These are phyloP conservation scores for Tulasnella calospora DNA, from an alignment of 768 basidiomycete genomes.

Conservation along the genomic window DNA sequence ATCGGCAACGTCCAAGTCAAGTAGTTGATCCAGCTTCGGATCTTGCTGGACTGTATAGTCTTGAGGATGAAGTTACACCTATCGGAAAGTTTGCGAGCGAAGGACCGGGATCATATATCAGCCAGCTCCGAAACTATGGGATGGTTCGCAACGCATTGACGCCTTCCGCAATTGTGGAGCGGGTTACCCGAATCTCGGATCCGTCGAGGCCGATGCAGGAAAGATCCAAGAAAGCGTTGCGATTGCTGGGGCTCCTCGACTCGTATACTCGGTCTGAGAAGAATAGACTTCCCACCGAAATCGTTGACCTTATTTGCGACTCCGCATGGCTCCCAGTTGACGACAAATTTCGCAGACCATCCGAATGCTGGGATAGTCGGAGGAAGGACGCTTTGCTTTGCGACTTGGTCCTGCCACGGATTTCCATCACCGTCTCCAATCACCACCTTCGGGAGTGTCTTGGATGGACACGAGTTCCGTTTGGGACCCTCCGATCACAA, in stretches of 20 bases:
- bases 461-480: not conserved
- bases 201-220: not conserved
- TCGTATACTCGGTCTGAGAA: constrained; percentile 37
- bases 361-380: not conserved
- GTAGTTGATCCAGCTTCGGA: not conserved
- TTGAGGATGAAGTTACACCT: not conserved
- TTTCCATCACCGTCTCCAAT: not conserved
- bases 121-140: constrained; percentile 1
- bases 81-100: not conserved
- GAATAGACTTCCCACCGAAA: constrained; percentile 44
- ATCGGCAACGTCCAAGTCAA: not conserved
- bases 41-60: not conserved
- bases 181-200: not conserved
- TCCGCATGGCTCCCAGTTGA: not conserved
- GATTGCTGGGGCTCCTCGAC: not conserved
- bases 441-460: not conserved
- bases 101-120: constrained; percentile 2
- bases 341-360: not conserved
- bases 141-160: not conserved
- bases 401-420: not conserved
- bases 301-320: constrained; percentile 37
- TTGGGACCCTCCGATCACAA: not conserved
- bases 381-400: not conserved
- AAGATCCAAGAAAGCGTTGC: not conserved
- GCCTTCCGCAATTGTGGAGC: not conserved